Conservation (phyloP, 441 rosid genomes). For the Erodium moschatum region DNA sequence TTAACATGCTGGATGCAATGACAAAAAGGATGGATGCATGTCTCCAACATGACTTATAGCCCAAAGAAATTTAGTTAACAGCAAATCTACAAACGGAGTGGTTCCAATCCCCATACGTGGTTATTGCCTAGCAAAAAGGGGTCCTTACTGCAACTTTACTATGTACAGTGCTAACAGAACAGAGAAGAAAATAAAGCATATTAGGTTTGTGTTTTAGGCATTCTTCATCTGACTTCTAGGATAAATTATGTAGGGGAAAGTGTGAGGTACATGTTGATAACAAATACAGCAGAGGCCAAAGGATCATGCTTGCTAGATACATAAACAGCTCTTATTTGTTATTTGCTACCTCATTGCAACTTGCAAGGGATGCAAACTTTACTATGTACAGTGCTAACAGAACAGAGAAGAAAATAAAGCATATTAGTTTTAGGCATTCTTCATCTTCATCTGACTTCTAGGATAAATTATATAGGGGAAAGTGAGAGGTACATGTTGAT, state of each 20-base stretch:
- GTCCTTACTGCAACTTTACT: neutral
- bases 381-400: neutral
- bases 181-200: neutral
- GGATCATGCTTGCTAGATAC: neutral
- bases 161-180: neutral
- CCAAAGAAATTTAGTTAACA: neutral
- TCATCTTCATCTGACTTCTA: neutral
- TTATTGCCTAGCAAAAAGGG: no score
- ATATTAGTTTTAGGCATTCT: neutral
- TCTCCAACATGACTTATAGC: constrained; percentile 1
- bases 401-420: constrained; percentile 3
- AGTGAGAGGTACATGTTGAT: neutral
- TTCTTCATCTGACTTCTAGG: neutral
- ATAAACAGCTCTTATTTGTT: neutral
- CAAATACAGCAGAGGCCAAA: neutral
- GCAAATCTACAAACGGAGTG: neutral
- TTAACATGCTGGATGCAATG: neutral
- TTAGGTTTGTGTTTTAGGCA: neutral
- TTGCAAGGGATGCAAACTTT: neutral
- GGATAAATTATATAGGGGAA: neutral
- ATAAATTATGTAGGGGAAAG: neutral
- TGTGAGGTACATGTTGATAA: neutral
- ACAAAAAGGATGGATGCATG: neutral
- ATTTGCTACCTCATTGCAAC: neutral
- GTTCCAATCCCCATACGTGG: no score